A percentile compares a stretch with the other conserved stretches of the same genome.
Conservation (phyloP, 768 basidiomycete genomes). For the Zangia roseola region DNA sequence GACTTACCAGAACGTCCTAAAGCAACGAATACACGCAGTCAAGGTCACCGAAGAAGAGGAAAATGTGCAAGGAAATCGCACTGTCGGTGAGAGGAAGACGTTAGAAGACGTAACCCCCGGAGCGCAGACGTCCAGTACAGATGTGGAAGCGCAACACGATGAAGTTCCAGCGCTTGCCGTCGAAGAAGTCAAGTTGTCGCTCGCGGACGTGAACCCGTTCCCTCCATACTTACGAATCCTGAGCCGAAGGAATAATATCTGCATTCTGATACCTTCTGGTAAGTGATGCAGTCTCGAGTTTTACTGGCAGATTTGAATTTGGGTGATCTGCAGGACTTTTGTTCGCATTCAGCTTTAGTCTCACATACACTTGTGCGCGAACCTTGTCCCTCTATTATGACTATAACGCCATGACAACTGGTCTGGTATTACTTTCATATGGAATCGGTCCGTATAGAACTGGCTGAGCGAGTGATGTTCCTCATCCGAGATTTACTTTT, state of each 20-base stretch:
- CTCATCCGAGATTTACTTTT: neutral
- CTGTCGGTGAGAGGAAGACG: constrained; percentile 5
- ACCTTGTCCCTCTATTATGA: constrained; percentile 64
- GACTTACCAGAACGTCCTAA: constrained; percentile 69
- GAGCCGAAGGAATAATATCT: constrained; percentile 62
- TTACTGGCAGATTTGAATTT: neutral
- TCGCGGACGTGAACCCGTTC: constrained; percentile 73
- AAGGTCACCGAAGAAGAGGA: constrained; percentile 16
- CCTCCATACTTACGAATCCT: constrained; percentile 61
- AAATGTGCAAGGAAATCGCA: constrained; percentile 2
- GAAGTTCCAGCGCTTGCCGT: constrained; percentile 10
- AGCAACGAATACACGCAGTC: constrained; percentile 35
- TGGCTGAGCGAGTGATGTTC: neutral
- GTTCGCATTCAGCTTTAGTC: constrained; percentile 68
- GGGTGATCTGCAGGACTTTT: constrained; percentile 48
- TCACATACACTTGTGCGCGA: constrained; percentile 73
- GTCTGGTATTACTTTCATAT: constrained; percentile 73
- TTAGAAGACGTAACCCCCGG: neutral
- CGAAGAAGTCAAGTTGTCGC: constrained; percentile 50
- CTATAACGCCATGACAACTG: constrained; percentile 71
- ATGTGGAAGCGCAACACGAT: constrained; percentile 25
- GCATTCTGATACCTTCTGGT: constrained; percentile 45
- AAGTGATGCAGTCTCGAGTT: constrained; percentile 9
- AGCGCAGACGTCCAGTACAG: constrained; percentile 11
- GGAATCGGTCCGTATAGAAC: constrained; percentile 52